Evolutionary conservation across 495 filamentous ascomycete species (phyloP), one percentile per base, ranked within the genome.

Genomic region (Lasiosphaeria ovina): DNA sequence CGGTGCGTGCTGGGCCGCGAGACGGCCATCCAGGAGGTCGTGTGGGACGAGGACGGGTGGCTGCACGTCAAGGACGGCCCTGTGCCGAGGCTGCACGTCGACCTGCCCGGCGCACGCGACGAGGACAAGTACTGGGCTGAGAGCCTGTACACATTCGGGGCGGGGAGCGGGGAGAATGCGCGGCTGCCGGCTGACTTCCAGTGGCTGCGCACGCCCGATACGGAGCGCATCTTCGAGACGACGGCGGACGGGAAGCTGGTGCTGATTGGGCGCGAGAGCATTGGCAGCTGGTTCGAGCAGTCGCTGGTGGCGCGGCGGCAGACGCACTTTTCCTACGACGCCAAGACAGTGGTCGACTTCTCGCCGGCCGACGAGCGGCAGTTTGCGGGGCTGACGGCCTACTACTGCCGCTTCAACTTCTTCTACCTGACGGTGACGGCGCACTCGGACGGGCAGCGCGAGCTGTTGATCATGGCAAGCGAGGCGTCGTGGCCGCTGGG

Each of bases 361-460:
- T 66, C 72, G 3, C 81, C 81, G 0, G 64, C 62, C 0, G 81
- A 84, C 59, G 81, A 83, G 72, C 72, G 81, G 32, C 78, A 84
- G 62, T 84, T 82, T 60, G 81, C 81, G 3, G 81, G 81, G 1
- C 68, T 84, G 24, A 80, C 79, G n/a, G 79, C 77, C 32, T 84
- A 83, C 63, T 84, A 84, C 68, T 81, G 79, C 62, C 79, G 81
- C 4, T 83, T 72, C 70, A 84, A 84, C 66, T 83, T 84, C 68
- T 83, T 83, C 70, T 84, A 84, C 57, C 69, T 84, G 6, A 77
- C 79, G 0, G 79, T 84, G 10, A 78, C 79, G n/a, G 81, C 80
- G 1, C 74, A 83, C 60, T 70, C 74, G 3, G 79, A 83, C 59
- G 81, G 81, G 14, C 74, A 80, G 60, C 71, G 81, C 1, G 81